Conservation (phyloP, 768 basidiomycete species). For the Psilocybe azurescens region DNA sequence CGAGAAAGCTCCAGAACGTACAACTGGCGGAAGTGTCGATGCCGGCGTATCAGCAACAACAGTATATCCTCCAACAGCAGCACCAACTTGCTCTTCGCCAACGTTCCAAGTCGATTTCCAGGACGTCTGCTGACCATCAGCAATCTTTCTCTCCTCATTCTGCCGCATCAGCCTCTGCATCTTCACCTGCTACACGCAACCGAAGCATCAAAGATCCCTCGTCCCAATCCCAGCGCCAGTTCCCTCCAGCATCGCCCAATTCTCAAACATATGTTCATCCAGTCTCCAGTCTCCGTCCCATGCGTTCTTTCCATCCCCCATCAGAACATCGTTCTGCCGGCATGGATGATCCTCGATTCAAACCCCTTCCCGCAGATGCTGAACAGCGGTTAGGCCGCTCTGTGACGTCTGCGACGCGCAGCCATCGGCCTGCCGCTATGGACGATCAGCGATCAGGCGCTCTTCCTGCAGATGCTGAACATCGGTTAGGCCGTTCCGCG, state of each 20-base stretch:
- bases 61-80: not conserved
- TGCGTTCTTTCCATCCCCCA: conserved; percentile 68
- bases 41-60: conserved; percentile 9
- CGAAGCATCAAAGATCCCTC: conserved; percentile 19
- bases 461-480: conserved; percentile 35
- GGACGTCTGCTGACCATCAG: conserved; percentile 20
- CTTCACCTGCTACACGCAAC: conserved; percentile 14
- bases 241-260: conserved; percentile 25
- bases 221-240: not conserved
- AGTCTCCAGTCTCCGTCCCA: conserved; percentile 44
- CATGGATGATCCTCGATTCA: not conserved
- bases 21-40: conserved; percentile 33
- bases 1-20: conserved; percentile 59
- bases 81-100: conserved; percentile 5
- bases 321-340: conserved; percentile 20
- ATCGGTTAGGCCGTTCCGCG: conserved; percentile 6
- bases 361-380: conserved; percentile 36
- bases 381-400: conserved; percentile 21
- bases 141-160: not conserved
- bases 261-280: conserved; percentile 26
- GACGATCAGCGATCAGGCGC: conserved; percentile 19
- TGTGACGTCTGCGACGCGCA: not conserved
- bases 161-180: conserved; percentile 1
- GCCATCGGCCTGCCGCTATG: not conserved
- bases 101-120: conserved; percentile 21